Conservation (phyloP, 192 early-diverging fungal genomes). For the Neocallimastix lanati region DNA sequence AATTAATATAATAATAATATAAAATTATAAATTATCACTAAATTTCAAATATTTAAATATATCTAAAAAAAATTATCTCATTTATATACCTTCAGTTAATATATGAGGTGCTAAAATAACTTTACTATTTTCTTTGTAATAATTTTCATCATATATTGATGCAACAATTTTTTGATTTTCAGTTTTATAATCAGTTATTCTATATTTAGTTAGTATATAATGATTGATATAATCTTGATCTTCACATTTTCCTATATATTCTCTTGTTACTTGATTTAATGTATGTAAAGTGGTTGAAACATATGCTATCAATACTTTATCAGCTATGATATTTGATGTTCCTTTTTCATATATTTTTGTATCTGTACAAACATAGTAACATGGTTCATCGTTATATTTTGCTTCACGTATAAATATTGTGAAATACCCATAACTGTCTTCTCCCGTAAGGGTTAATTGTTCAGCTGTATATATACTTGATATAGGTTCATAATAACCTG, state of each 20-base stretch:
- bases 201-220: not conserved
- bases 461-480: not conserved
- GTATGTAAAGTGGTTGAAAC: not conserved
- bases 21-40: no score
- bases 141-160: not conserved
- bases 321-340: not conserved
- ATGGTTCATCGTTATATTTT: not conserved
- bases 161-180: not conserved
- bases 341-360: not conserved
- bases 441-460: not conserved
- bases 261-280: not conserved
- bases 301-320: not conserved
- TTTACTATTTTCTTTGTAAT: not conserved
- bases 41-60: no score
- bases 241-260: not conserved
- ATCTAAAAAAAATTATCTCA: not conserved
- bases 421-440: not conserved
- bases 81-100: not conserved
- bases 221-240: not conserved
- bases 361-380: not conserved
- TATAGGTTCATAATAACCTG: not conserved
- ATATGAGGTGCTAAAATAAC: not conserved
- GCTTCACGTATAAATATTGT: not conserved
- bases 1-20: no score
- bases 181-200: not conserved